phyloP scores from a whole-genome alignment of 768 basidiomycete genomes.

The Coprinellus micaceus region DNA sequence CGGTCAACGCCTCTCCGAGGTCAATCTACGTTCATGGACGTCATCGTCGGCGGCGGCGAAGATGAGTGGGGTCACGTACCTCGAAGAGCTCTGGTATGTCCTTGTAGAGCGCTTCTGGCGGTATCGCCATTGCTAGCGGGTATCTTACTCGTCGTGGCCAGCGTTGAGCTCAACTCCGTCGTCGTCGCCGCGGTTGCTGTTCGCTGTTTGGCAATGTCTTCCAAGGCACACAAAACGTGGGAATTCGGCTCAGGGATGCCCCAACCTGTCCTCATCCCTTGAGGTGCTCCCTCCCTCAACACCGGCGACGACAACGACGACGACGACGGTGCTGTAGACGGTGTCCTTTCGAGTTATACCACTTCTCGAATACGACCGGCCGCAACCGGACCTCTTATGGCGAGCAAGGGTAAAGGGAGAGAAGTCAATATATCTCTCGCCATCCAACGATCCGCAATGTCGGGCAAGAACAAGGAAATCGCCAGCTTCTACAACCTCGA shows the following conservation, averaged over 20 bases:
- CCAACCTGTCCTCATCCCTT: not conserved
- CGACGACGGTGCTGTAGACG: not conserved
- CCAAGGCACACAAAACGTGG: not conserved
- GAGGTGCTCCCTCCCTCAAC: not conserved
- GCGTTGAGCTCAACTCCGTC: not conserved
- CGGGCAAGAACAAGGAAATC: not conserved
- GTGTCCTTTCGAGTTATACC: too few species aligned
- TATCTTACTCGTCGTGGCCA: not conserved
- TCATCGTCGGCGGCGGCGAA: not conserved
- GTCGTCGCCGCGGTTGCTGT: not conserved
- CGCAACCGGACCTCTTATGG: not conserved
- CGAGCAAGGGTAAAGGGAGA: slow-evolving; percentile 9
- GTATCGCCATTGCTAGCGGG: slow-evolving; percentile 35
- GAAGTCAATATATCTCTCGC: slow-evolving; percentile 11
- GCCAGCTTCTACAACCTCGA: slow-evolving; percentile 10
- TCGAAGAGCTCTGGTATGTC: slow-evolving; percentile 98
- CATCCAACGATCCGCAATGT: slow-evolving; percentile 5
- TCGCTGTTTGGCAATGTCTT: not conserved
- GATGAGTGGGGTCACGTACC: slow-evolving; percentile 39
- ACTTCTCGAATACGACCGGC: too few species aligned
- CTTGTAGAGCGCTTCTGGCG: slow-evolving; percentile 68
- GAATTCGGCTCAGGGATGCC: not conserved
- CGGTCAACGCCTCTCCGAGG: slow-evolving; percentile 82
- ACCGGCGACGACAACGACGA: not conserved
- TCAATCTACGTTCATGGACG: slow-evolving; percentile 55